Conservation (phyloP, 192 early-diverging fungal species). For the Chytriomyces hyalinus region DNA sequence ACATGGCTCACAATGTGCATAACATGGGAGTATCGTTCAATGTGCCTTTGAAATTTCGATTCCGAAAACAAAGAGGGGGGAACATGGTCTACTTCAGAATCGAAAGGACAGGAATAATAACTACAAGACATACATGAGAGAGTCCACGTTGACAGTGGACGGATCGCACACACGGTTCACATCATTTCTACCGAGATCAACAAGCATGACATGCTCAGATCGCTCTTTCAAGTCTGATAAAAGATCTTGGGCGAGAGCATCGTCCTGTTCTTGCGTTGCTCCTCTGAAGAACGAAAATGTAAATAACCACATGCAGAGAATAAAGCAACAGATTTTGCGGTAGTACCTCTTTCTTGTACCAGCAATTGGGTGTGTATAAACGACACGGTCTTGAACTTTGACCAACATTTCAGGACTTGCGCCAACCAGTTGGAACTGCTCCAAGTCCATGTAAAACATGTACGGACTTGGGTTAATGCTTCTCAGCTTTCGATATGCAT, state of each 20-base stretch:
- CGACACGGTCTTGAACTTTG: constrained; percentile 83
- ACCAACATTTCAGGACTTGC: constrained; percentile 98
- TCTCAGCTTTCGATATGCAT: constrained; percentile 94
- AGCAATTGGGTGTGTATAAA: constrained; percentile 96
- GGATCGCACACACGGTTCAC: constrained; percentile 96
- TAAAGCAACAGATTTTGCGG: background rate
- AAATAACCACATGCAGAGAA: too few species aligned
- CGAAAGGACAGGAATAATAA: background rate
- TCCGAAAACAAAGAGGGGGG: background rate
- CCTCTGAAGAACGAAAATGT: constrained; percentile 57
- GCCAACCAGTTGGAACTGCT: constrained; percentile 93
- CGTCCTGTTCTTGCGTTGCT: constrained; percentile 81
- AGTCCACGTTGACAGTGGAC: constrained; percentile 89
- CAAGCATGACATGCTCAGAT: constrained; percentile 98
- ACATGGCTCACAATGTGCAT: constrained; percentile 99
- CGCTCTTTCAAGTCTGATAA: constrained; percentile 94
- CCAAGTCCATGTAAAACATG: constrained; percentile 98
- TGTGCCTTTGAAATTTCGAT: constrained; percentile 45
- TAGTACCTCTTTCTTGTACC: constrained; percentile 79
- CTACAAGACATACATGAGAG: constrained; percentile 74
- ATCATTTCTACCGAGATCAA: constrained; percentile 98
- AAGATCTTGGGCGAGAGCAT: constrained; percentile 87
- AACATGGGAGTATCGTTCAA: constrained; percentile 96
- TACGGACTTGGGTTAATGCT: constrained; percentile 99
- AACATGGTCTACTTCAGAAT: background rate